Percentiles rank a stretch among this genome's conserved stretches.
These are phyloP conservation scores for Fragosphaeria purpurea DNA, from an alignment of 2,329 filamentous ascomycete genomes.

Conservation along the genomic window DNA sequence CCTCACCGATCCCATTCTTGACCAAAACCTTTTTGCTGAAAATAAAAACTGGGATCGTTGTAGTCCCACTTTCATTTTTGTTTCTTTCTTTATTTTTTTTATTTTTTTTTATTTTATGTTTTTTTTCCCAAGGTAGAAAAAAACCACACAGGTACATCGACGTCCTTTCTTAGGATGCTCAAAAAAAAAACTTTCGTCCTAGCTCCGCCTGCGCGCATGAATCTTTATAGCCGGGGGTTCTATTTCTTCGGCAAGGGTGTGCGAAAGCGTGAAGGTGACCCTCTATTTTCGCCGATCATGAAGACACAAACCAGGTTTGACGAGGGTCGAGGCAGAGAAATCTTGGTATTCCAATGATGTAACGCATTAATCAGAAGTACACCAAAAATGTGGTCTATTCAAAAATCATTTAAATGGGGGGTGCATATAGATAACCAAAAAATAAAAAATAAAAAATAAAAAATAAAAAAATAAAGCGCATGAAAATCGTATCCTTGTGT, in stretches of 20 bases:
- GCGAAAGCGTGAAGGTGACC: no score
- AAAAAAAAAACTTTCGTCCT: not conserved
- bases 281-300: no score
- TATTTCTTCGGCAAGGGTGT: no score
- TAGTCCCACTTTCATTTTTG: not conserved
- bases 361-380: no score
- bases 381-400: no score
- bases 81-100: not conserved
- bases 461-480: not conserved
- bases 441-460: slow-evolving; percentile 9
- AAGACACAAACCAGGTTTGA: no score
- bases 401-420: no score
- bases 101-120: not conserved
- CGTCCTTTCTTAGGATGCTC: no score
- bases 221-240: no score
- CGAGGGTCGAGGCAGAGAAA: not conserved
- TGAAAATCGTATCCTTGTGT: not conserved
- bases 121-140: not conserved
- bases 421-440: no score
- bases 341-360: no score
- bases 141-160: no score
- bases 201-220: not conserved
- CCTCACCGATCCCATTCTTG: slow-evolving; percentile 2
- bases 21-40: not conserved
- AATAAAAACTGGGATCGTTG: not conserved